Base-by-base conservation (phyloP, 495 filamentous ascomycete species). In the Talaromyces borbonicus region DNA sequence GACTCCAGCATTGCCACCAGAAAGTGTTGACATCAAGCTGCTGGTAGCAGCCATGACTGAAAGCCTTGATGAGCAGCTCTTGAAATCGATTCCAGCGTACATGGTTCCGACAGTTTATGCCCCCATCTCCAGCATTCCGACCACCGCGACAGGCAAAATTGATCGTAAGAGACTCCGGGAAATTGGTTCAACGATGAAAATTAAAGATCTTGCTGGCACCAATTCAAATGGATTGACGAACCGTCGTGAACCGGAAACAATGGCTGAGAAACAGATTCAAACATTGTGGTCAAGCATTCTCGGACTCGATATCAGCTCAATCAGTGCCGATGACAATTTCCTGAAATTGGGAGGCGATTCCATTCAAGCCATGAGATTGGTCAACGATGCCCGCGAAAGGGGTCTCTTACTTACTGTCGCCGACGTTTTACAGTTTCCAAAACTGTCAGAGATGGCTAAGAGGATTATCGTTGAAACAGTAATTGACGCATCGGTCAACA, bases 301-400 rank as follows among this genome's bases (percentile, higher is more conserved):
- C 36, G 48, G 39, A 42, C 33, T 57, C 19, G 15, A 46, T 31
- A 23, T 43, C 15, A 37, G 43, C 14, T 33, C 48, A 9, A 57
- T 68, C 29, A 52, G 51, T 18, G 44, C 58, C 18, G 48, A 55
- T 38, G 56, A 61, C 32, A 55, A 53, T 43, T 71, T 71, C 51
- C 62, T 71, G 50, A 38, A 56, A 7, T 49, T 68, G 8, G 66
- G 66, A 12, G 67, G 66, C 15, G 62, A 70, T 43, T 72, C 68
- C 0, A 66, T 72, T 41, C 48, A 51, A 2, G 62, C 65, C 0
- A 69, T 72, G 52, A 52, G 56, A 14, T 50, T 70, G 9, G 60
- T 66, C 0, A 6, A 15, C 6, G n/a, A 15, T 5, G 35, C 35
- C 6, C 35, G n/a, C 5, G 6, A 29, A 12, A 5, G 12, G 5